Percentiles rank a stretch among this genome's conserved stretches.
phyloP scores from a whole-genome alignment of 2,329 filamentous ascomycete genomes.

The Triangularia verruculosa region DNA sequence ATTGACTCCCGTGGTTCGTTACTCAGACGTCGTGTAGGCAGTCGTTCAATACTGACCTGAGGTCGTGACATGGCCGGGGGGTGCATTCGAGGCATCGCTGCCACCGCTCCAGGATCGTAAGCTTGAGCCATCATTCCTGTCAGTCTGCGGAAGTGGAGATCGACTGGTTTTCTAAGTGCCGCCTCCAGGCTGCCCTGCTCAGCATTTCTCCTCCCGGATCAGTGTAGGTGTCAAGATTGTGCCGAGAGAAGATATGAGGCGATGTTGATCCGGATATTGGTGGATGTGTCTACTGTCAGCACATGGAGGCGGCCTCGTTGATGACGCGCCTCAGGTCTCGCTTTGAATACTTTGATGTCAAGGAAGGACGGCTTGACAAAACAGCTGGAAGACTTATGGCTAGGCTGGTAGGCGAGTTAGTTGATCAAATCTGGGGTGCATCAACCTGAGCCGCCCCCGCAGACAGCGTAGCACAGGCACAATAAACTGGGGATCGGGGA shows the following conservation, averaged over 20 bases:
- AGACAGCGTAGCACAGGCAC: conserved; percentile 16
- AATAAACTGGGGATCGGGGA: conserved; percentile 8
- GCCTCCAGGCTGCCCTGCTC: neutral
- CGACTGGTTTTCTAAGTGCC: neutral
- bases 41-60: conserved; percentile 76
- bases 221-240: neutral
- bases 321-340: neutral
- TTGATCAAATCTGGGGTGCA: conserved; percentile 10
- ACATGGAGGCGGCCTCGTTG: neutral
- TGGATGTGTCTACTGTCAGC: neutral
- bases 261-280: neutral
- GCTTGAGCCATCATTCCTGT: conserved; percentile 39
- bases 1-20: conserved; percentile 83
- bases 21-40: conserved; percentile 67
- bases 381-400: neutral
- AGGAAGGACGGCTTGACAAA: neutral
- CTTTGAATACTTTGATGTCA: neutral
- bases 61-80: conserved; percentile 64
- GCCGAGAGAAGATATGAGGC: neutral
- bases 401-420: conserved; percentile 1
- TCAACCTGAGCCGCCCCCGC: conserved; percentile 12
- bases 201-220: neutral
- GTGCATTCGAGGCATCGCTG: conserved; percentile 44
- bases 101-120: conserved; percentile 42
- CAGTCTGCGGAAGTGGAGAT: neutral